phyloP scores from a whole-genome alignment of 768 basidiomycete species.

The Termitomyces sp. region DNA sequence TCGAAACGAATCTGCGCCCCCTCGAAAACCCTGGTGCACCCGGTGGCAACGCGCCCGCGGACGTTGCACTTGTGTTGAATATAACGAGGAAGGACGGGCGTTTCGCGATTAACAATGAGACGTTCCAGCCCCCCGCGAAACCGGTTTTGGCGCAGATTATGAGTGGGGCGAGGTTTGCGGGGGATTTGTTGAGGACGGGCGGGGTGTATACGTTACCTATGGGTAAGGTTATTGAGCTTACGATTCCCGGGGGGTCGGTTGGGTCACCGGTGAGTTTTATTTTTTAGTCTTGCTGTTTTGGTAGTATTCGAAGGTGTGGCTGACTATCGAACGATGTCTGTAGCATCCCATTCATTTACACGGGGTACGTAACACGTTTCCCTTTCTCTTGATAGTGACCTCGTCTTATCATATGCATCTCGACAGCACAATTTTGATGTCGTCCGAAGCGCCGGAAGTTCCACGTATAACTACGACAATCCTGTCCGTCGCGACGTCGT shows the following conservation, averaged over 20 bases:
- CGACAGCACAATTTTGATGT: slow-evolving; percentile 33
- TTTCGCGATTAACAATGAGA: neutral
- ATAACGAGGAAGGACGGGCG: neutral
- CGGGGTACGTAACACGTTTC: slow-evolving; percentile 25
- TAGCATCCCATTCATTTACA: slow-evolving; percentile 28
- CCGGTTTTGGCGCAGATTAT: slow-evolving; percentile 4
- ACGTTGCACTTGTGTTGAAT: neutral
- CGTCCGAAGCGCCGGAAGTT: slow-evolving; percentile 28
- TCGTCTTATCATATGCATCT: too few relatives aligned
- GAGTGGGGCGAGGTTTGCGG: neutral
- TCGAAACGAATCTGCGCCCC: neutral
- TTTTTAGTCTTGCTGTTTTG: too few relatives aligned
- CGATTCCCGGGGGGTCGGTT: slow-evolving; percentile 28
- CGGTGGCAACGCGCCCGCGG: neutral
- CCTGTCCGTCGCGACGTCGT: slow-evolving; percentile 33
- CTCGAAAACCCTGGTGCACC: neutral
- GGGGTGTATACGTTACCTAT: slow-evolving; percentile 39
- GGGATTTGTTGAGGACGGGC: slow-evolving; percentile 30
- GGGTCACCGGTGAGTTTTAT: slow-evolving; percentile 24
- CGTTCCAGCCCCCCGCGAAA: neutral
- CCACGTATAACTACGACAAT: slow-evolving; percentile 35
- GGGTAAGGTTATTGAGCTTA: slow-evolving; percentile 44
- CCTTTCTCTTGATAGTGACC: too few relatives aligned
- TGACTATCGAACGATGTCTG: too few relatives aligned
- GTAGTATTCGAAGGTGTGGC: too few relatives aligned